Conservation (phyloP, 2,329 filamentous ascomycete species). For the Zasmidium angulare region DNA sequence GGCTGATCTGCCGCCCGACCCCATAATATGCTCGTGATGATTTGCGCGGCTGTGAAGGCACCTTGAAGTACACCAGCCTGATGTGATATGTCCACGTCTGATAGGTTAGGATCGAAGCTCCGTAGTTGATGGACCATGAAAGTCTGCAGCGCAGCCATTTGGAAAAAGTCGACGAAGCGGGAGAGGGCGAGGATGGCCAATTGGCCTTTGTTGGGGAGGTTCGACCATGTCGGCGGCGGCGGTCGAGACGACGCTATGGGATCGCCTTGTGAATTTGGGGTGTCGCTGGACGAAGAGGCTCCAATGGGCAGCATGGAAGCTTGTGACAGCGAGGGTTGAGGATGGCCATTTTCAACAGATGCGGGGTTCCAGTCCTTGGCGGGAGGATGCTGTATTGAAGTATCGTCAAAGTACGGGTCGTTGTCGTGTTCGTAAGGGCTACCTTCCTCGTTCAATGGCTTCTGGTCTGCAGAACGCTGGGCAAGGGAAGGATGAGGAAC, state of each 20-base stretch:
- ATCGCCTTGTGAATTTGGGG: slow-evolving; percentile 14
- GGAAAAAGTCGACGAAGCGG: slow-evolving; percentile 47
- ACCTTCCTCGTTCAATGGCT: neutral
- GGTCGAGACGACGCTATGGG: slow-evolving; percentile 18
- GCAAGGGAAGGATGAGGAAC: neutral
- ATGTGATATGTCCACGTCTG: slow-evolving; percentile 48
- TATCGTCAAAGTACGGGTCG: slow-evolving; percentile 5
- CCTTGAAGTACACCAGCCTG: slow-evolving; percentile 44
- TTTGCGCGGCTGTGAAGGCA: slow-evolving; percentile 44
- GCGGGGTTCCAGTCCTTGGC: slow-evolving; percentile 15
- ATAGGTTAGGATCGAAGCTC: slow-evolving; percentile 43
- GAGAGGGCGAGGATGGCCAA: slow-evolving; percentile 41
- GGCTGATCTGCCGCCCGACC: slow-evolving; percentile 42
- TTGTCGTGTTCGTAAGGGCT: neutral
- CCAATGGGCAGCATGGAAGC: slow-evolving; percentile 17
- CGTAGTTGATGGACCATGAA: slow-evolving; percentile 46
- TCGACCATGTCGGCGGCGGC: slow-evolving; percentile 38
- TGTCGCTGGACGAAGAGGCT: slow-evolving; percentile 20
- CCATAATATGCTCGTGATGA: slow-evolving; percentile 44
- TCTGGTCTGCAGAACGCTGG: neutral
- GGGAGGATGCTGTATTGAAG: neutral
- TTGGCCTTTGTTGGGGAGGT: slow-evolving; percentile 43
- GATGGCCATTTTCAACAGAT: slow-evolving; percentile 22
- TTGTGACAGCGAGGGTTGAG: slow-evolving; percentile 7
- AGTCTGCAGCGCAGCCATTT: slow-evolving; percentile 46